Percentiles rank a stretch among this genome's conserved stretches.
Evolutionary conservation across 2,329 filamentous ascomycete species (phyloP).

Genomic region (Xylariaceae sp.): DNA sequence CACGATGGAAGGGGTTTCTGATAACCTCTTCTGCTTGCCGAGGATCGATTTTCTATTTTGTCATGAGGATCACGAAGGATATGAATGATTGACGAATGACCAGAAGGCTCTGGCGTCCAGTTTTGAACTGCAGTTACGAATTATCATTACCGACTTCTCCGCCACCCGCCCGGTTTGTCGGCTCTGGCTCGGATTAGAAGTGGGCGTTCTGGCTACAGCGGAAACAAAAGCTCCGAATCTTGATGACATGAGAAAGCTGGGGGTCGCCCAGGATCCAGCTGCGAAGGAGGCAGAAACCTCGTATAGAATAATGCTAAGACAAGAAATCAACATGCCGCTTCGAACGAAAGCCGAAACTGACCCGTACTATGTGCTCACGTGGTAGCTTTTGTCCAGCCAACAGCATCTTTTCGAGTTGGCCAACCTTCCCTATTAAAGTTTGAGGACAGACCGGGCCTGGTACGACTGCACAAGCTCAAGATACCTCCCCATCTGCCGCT

Average conservation of each 20-base stretch:
- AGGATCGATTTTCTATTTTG: conserved; percentile 6
- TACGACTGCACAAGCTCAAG: too few species aligned
- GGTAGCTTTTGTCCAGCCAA: too few species aligned
- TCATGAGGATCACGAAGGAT: conserved; percentile 22
- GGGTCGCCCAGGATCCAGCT: conserved; percentile 1
- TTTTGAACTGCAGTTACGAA: conserved; percentile 24
- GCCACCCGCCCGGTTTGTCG: conserved; percentile 14
- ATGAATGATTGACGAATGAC: conserved; percentile 20
- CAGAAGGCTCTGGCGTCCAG: conserved; percentile 13
- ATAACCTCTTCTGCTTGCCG: too few species aligned
- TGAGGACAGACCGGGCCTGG: too few species aligned
- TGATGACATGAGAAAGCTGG: conserved; percentile 14
- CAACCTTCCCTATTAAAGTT: too few species aligned
- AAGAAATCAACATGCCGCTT: too few species aligned
- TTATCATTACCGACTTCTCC: conserved; percentile 14
- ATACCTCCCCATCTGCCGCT: too few species aligned
- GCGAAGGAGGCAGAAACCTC: background rate
- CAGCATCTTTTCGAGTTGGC: too few species aligned
- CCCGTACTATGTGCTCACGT: too few species aligned
- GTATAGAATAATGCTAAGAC: background rate
- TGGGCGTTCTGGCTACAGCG: conserved; percentile 18
- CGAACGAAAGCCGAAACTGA: too few species aligned
- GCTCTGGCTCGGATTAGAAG: conserved; percentile 19
- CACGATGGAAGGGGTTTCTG: too few species aligned
- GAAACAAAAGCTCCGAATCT: conserved; percentile 14